Base-by-base conservation (phyloP, 257 asterid species). In the Nicotiana knightiana region DNA sequence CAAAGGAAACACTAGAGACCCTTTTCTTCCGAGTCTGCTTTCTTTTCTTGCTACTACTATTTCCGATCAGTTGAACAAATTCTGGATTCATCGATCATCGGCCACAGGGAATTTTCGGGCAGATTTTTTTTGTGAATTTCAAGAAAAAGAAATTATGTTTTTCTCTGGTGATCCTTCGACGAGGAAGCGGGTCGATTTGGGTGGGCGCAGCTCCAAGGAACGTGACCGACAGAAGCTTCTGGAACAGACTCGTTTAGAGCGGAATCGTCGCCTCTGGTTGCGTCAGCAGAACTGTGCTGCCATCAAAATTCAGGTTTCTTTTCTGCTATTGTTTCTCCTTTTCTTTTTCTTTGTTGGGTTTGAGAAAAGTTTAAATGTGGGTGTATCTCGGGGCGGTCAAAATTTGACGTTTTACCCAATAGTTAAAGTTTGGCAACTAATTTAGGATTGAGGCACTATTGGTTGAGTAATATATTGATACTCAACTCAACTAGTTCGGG, bases 201-300 rank as follows among this genome's bases (percentile, higher is more conserved):
- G 99, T 54, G 99, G 99, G 53, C 97, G 99, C 85, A 95, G 99
- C 86, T 92, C 99, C 83, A 95, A 92, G 85, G 97, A 95, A 88
- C 89, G 97, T 71, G 99, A 95, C 93, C 88, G 94, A 30, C 92
- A 95, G 89, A 95, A 93, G 90, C 97, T 93, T 83, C 88, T 95
- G 3, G 98, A 95, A 81, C 95, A 95, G 86, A 90, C 97, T 83
- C 92, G 97, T 82, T 87, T 92, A 87, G 98, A 95, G 83, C 87
- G 99, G 68, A 95, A 92, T 82, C 93, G 88, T 33, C 94, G 99
- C 17, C 86, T 87, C 32, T 86, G 87, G 90, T 21, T 87, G 82
- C 97, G 98, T 33, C 93, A 91, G 88, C 97, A 92, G 88, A 93
- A 90, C 83, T 83, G 93, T 46, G 98, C 98, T 84, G 99, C 99